Base-by-base conservation (phyloP, 331 rosid genomes). In the Acacia pycnantha region DNA sequence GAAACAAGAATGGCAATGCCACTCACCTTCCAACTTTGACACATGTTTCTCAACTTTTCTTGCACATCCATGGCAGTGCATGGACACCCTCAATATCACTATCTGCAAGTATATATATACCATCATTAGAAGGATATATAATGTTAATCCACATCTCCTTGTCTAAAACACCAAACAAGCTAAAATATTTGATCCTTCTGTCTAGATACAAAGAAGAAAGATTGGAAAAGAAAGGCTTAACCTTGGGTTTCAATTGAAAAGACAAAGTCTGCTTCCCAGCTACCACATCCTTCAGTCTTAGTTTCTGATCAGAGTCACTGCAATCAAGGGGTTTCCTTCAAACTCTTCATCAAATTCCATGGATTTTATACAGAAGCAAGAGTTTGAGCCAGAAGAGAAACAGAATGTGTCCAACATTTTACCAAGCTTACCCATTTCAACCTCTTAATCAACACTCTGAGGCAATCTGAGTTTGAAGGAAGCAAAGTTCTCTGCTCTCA, bases 61-160 rank as follows among this genome's bases (percentile, higher is more conserved):
- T 58, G 95, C 98, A 85, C 99, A 96, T 73, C 97, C 99, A 87
- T 88, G 46, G 88, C 99, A 96, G 85, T 96, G 97, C 95, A 96
- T 96, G 80, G 98, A 91, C 72, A 96, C 99, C 88, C 81, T 91
- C 81, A 96, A 71, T 79, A 83, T 89, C 46, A 96, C 99, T 77
- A 89, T 86, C 99, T 96, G 87, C 86, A 82, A 35, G 50, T 47
- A 79, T 43, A 8, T 9, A 43, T 9, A 43, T 9, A 43, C 66
- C 51, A 41, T 47, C 43, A 81, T 43, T 5, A 51, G 24, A 11
- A 76, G 35, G 35, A 67, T 78, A 80, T 77, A 76, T 77, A 54
- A 73, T 26, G 50, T 43, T 6, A 85, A 35, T 12, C 13, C 50
- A 56, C 14, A 44, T 21, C 2, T 21, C 50, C n/a, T 33, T 71